Conservation (phyloP, 2,329 filamentous ascomycete species). For the Penicillium sp. region DNA sequence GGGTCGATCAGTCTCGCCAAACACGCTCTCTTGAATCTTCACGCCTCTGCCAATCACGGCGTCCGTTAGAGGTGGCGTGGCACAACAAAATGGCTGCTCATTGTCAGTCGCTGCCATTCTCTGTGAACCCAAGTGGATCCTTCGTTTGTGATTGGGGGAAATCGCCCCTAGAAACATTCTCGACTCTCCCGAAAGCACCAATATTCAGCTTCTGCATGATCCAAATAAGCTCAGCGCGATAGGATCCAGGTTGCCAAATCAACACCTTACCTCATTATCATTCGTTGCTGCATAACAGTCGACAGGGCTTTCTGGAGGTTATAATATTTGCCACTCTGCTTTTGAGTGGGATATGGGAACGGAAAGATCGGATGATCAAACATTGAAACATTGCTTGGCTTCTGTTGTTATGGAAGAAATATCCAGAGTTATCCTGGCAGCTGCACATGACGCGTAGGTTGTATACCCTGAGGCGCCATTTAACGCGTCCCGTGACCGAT, state of each 20-base stretch:
- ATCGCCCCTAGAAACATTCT: neutral
- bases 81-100: slow-evolving; percentile 1
- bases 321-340: neutral
- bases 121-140: neutral
- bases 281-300: neutral
- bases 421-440: neutral
- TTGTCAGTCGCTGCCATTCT: slow-evolving; percentile 5
- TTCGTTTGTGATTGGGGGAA: neutral
- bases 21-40: slow-evolving; percentile 4
- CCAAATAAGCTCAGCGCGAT: neutral
- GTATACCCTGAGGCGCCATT: neutral
- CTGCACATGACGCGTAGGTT: neutral
- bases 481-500: neutral
- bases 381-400: neutral
- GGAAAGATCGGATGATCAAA: neutral
- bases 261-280: neutral
- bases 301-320: neutral
- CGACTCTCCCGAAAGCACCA: neutral
- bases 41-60: slow-evolving; percentile 13
- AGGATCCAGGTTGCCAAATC: neutral
- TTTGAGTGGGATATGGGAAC: neutral
- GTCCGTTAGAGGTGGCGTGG: slow-evolving; percentile 6
- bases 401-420: neutral
- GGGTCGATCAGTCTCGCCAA: slow-evolving; percentile 12
- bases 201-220: neutral